phyloP scores from a whole-genome alignment of 495 filamentous ascomycete genomes.

The Xylaria bambusicola region DNA sequence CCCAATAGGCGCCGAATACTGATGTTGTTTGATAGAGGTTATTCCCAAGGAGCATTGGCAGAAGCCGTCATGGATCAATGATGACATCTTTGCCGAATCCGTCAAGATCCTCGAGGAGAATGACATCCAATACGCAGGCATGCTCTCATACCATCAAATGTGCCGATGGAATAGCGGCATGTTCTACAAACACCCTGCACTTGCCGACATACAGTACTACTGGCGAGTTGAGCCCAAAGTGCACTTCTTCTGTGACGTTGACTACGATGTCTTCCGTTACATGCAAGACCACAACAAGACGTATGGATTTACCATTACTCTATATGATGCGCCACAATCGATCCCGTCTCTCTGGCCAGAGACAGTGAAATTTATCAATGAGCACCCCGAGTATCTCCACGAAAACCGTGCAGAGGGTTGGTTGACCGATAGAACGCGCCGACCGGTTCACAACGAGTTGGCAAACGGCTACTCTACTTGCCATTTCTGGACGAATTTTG shows the following conservation, averaged over 20 bases:
- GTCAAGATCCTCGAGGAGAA: constrained; percentile 79
- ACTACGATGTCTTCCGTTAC: constrained; percentile 98
- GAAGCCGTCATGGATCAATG: constrained; percentile 87
- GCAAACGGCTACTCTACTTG: constrained; percentile 98
- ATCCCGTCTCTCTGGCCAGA: constrained; percentile 95
- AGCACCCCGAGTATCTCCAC: constrained; percentile 79
- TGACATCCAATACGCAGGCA: constrained; percentile 83
- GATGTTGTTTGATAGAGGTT: constrained; percentile 55
- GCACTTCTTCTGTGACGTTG: constrained; percentile 98
- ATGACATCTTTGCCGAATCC: constrained; percentile 81
- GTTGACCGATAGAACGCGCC: constrained; percentile 73
- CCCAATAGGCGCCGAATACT: constrained; percentile 19
- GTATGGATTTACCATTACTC: constrained; percentile 97
- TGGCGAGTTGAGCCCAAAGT: constrained; percentile 99
- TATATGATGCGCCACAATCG: constrained; percentile 86
- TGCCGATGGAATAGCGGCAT: constrained; percentile 98
- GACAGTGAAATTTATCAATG: constrained; percentile 81
- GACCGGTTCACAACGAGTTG: constrained; percentile 76
- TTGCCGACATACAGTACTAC: constrained; percentile 83
- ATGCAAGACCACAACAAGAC: constrained; percentile 98
- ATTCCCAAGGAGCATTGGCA: constrained; percentile 97
- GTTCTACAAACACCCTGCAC: constrained; percentile 94
- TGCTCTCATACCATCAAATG: constrained; percentile 97
- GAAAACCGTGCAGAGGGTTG: constrained; percentile 84
- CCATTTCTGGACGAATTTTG: constrained; percentile 99